Conservation (phyloP, 2,329 filamentous ascomycete genomes). For the Sarocladiaceae sp. region DNA sequence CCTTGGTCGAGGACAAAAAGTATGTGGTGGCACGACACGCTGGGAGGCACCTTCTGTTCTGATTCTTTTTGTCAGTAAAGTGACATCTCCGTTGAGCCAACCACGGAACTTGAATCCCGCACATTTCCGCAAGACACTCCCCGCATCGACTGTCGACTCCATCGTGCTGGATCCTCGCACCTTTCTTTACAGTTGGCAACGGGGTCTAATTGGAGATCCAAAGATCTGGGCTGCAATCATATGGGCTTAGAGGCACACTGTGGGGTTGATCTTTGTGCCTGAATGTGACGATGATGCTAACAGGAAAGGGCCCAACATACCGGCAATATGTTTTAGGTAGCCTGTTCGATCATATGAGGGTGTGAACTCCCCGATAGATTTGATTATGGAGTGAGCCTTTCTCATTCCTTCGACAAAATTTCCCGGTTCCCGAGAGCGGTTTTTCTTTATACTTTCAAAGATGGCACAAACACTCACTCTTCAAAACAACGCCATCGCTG, state of each 20-base stretch:
- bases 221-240: neutral
- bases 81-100: neutral
- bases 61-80: neutral
- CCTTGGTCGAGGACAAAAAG: too few species aligned
- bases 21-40: too few species aligned
- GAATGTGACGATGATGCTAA: neutral
- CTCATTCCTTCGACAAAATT: neutral
- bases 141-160: neutral
- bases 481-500: constrained; percentile 6
- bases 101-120: neutral
- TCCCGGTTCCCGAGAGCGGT: neutral
- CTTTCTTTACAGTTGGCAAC: neutral
- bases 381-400: neutral
- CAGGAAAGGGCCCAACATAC: neutral
- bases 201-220: neutral
- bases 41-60: too few species aligned
- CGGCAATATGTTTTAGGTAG: neutral
- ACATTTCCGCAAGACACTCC: neutral
- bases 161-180: neutral
- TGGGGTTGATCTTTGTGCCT: neutral
- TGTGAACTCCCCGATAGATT: neutral
- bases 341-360: neutral
- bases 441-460: neutral
- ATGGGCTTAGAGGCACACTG: neutral
- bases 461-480: constrained; percentile 3